phyloP scores from a whole-genome alignment of 805 yeast species.

The Starmerella kuoi region DNA sequence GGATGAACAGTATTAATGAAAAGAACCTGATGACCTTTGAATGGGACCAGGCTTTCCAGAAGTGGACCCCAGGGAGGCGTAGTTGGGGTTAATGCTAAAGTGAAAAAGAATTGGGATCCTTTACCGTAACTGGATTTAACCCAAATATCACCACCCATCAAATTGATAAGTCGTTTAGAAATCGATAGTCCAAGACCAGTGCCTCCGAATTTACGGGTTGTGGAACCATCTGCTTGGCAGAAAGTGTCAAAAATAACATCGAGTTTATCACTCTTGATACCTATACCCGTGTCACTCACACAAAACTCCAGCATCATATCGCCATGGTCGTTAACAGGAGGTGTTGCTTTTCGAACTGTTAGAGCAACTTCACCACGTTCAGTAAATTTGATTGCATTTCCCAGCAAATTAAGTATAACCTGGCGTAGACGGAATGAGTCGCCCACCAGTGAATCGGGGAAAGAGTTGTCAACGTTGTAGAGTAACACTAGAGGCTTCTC shows the following conservation, averaged over 20 bases:
- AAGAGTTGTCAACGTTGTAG: slow-evolving; percentile 72
- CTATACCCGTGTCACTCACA: slow-evolving; percentile 84
- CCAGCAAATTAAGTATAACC: slow-evolving; percentile 74
- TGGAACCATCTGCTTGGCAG: slow-evolving; percentile 89
- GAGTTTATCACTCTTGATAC: slow-evolving; percentile 72
- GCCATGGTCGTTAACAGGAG: slow-evolving; percentile 30
- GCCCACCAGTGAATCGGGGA: slow-evolving; percentile 78
- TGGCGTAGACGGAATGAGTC: slow-evolving; percentile 82
- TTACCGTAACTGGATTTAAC: slow-evolving; percentile 67
- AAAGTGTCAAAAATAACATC: slow-evolving; percentile 80
- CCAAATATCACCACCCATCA: slow-evolving; percentile 94
- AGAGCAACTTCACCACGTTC: slow-evolving; percentile 70
- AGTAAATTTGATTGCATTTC: slow-evolving; percentile 83
- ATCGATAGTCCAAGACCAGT: slow-evolving; percentile 83
- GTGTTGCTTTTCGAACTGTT: slow-evolving; percentile 49
- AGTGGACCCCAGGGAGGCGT: slow-evolving; percentile 47
- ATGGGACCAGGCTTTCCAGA: slow-evolving; percentile 58
- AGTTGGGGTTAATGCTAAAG: slow-evolving; percentile 68
- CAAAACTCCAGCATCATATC: slow-evolving; percentile 62
- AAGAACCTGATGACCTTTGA: slow-evolving; percentile 55
- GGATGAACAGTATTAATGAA: slow-evolving; percentile 58
- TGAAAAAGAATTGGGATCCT: slow-evolving; percentile 76
- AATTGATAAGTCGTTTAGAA: slow-evolving; percentile 72
- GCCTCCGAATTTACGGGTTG: slow-evolving; percentile 86
- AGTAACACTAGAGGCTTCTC: slow-evolving; percentile 71